Evolutionary conservation across 148 eudicot species (phyloP).

Genomic region (Cornus kousa): DNA sequence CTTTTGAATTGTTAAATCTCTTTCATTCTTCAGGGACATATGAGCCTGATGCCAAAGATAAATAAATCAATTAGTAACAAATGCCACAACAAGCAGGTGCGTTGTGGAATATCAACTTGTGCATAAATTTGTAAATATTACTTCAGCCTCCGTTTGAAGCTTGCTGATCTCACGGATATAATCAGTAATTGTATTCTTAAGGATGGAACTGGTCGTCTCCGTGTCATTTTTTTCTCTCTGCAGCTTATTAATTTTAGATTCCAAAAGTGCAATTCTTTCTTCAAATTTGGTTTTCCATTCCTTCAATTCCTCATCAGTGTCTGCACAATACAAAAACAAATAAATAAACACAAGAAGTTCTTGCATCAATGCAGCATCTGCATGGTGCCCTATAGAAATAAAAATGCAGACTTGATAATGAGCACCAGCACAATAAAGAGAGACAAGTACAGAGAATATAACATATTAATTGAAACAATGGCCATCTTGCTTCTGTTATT

Average conservation of each 20-base stretch:
- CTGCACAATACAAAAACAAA: slow-evolving; percentile 35
- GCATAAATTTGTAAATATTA: slow-evolving; percentile 26
- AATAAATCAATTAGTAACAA: slow-evolving; percentile 12
- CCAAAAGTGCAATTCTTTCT: slow-evolving; percentile 50
- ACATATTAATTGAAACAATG: background rate
- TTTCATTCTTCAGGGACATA: slow-evolving; percentile 56
- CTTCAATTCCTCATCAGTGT: slow-evolving; percentile 80
- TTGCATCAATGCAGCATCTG: background rate
- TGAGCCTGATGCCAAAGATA: slow-evolving; percentile 50
- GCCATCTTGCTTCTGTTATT: background rate
- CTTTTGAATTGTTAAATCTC: slow-evolving; percentile 59
- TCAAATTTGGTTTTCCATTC: slow-evolving; percentile 76
- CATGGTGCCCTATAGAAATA: background rate
- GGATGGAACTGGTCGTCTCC: slow-evolving; percentile 31
- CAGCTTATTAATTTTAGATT: slow-evolving; percentile 50
- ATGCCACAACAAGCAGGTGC: background rate
- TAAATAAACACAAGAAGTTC: background rate
- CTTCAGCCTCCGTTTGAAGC: slow-evolving; percentile 78
- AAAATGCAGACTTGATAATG: slow-evolving; percentile 1
- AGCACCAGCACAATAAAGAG: background rate
- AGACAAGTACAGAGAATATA: background rate
- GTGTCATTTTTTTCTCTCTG: slow-evolving; percentile 61
- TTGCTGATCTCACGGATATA: slow-evolving; percentile 53
- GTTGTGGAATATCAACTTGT: background rate
- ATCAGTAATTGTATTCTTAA: slow-evolving; percentile 24